A percentile compares a stretch with the other conserved stretches of the same genome.
These are phyloP conservation scores for Hibiscus tridactylites DNA, from an alignment of 345 rosid genomes.

Conservation along the genomic window DNA sequence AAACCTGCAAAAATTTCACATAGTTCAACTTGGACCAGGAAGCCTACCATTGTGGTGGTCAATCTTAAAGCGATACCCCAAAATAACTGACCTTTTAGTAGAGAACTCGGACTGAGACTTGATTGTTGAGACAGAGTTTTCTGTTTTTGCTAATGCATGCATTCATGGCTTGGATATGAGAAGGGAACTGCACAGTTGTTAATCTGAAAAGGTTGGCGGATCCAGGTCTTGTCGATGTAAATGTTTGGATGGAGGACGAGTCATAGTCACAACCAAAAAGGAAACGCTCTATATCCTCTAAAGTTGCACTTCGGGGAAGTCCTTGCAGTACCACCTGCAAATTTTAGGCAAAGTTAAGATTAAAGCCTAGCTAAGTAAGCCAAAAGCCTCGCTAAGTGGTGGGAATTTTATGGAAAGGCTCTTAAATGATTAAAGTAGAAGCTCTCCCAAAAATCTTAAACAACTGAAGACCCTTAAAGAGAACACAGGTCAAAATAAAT, in stretches of 20 bases:
- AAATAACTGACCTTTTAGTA: conserved; percentile 21
- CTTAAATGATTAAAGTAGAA: neutral
- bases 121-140: conserved; percentile 54
- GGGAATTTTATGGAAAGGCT: neutral
- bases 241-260: conserved; percentile 34
- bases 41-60: neutral
- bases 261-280: conserved; percentile 57
- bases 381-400: neutral
- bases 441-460: neutral
- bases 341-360: neutral
- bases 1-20: neutral
- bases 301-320: conserved; percentile 35
- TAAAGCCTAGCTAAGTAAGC: neutral
- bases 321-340: conserved; percentile 58
- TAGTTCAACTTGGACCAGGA: neutral
- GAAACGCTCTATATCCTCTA: conserved; percentile 67
- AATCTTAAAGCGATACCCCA: neutral
- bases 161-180: conserved; percentile 46
- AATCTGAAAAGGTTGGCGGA: conserved; percentile 22
- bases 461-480: too few relatives aligned
- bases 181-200: conserved; percentile 41
- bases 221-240: conserved; percentile 17
- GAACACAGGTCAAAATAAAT: neutral
- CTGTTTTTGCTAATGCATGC: conserved; percentile 53
- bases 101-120: conserved; percentile 55